Evolutionary conservation across 192 early-diverging fungal genomes (phyloP).

Genomic region (Coemansia sp.): DNA sequence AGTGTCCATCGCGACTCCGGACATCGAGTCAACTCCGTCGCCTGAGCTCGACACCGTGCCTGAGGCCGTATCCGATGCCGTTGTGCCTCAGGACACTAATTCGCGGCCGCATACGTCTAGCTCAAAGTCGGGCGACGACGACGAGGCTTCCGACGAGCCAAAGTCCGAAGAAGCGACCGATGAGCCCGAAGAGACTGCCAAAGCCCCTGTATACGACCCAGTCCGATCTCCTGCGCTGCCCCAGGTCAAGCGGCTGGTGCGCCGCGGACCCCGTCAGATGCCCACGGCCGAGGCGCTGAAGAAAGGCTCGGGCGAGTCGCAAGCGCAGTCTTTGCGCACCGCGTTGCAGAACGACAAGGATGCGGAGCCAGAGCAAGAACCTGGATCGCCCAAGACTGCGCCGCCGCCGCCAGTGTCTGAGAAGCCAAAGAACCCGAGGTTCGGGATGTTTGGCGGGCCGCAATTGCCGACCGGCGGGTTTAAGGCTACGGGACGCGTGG

Average conservation of each 20-base stretch:
- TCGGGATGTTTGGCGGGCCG: conserved; percentile 24
- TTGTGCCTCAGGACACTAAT: background rate
- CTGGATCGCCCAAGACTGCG: conserved; percentile 11
- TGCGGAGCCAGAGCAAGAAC: conserved; percentile 17
- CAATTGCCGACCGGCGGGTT: conserved; percentile 48
- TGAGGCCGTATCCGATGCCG: background rate
- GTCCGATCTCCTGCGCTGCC: conserved; percentile 41
- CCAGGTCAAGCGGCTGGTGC: conserved; percentile 43
- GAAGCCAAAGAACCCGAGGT: conserved; percentile 39
- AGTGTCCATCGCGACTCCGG: background rate
- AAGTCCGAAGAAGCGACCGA: conserved; percentile 3
- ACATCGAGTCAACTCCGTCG: background rate
- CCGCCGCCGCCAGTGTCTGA: conserved; percentile 19
- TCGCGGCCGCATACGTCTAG: background rate
- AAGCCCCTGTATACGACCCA: conserved; percentile 22
- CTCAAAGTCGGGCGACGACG: conserved; percentile 3
- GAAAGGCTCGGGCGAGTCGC: conserved; percentile 39
- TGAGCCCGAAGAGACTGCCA: conserved; percentile 8
- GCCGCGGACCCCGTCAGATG: conserved; percentile 49
- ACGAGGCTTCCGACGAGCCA: background rate
- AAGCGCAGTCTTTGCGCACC: conserved; percentile 37
- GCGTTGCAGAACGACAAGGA: conserved; percentile 47
- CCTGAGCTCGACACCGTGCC: conserved; percentile 1
- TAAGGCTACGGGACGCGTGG: conserved; percentile 44
- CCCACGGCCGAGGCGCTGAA: conserved; percentile 48